Evolutionary conservation across 1,284 basidiomycete genomes (phyloP), one percentile per base, ranked within the genome.

Genomic region (Apiotrichum gamsii): DNA sequence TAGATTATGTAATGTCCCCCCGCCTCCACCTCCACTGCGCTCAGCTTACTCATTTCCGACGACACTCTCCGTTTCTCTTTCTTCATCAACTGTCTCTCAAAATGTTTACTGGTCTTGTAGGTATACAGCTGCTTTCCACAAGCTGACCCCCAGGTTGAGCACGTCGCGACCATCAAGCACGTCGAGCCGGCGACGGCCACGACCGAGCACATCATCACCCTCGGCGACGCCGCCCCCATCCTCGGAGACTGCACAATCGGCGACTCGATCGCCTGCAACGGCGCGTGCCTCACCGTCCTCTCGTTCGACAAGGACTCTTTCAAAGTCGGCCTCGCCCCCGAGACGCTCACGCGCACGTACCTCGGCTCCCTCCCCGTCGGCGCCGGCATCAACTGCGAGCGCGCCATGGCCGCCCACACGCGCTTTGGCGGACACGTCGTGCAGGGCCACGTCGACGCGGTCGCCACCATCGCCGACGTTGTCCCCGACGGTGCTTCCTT

Each of bases 391-490:
- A 97, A 98, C 72, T 79, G 94, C 42, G 94, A 99, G 75, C 81
- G 94, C 39, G 94, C 94, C 3, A 93, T 98, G 90, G 83, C 82
- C 14, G 84, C 85, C 1, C 87, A 94, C 73, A 83, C 83, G 10
- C 78, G 94, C 36, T 96, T 98, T 64, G 94, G 94, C 23, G 94
- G 94, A 6, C 94, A 99, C 69, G 93, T 96, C 67, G 95, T 98
- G 6, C 94, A 97, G 88, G 91, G 87, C 18, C 91, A 96, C 70
- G 87, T 98, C 52, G 95, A 99, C 65, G 82, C 81, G 5, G 94
- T 90, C 2, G 91, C 87, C 3, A 84, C 75, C 1, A 78, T 96
- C 46, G 65, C 83, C 32, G 78, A 80, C 11, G 80, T 80, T 39
- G 74, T 70, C 5, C 76, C 78, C 11, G 95, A 96, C 61, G 91